Percentiles rank a stretch among this genome's conserved stretches.
Evolutionary conservation across 2,329 filamentous ascomycete species (phyloP).

Genomic region (Capronia americana): DNA sequence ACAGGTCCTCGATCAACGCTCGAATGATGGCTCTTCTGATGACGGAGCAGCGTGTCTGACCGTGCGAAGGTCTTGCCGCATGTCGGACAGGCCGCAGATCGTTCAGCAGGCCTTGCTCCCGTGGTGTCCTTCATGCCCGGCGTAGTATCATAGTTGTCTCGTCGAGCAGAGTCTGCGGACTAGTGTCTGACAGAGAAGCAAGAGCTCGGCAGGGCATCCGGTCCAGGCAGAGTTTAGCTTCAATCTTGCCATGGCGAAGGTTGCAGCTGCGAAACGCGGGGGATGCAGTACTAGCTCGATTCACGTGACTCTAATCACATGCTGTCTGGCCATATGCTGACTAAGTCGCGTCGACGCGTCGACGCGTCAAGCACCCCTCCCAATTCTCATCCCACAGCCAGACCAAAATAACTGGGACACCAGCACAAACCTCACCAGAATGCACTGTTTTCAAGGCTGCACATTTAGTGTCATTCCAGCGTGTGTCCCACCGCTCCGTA

Average conservation of each 20-base stretch:
- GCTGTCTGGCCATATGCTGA: too few relatives aligned
- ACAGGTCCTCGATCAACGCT: constrained; percentile 41
- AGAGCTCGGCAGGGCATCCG: constrained; percentile 9
- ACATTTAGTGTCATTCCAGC: too few relatives aligned
- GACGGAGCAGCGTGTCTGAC: constrained; percentile 50
- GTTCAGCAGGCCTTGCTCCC: constrained; percentile 20
- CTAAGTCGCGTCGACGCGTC: not conserved
- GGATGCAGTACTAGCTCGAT: not conserved
- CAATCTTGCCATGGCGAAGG: not conserved
- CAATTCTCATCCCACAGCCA: too few relatives aligned
- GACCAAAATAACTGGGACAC: too few relatives aligned
- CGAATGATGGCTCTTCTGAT: constrained; percentile 51
- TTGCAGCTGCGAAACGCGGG: not conserved
- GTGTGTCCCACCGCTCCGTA: constrained; percentile 50
- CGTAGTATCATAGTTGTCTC: not conserved
- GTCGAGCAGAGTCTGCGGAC: not conserved
- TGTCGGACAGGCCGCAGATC: constrained; percentile 29
- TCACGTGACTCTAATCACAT: not conserved
- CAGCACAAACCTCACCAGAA: too few relatives aligned
- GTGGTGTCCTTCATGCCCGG: constrained; percentile 22
- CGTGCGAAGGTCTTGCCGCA: constrained; percentile 36
- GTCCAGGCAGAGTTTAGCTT: not conserved
- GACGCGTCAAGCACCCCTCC: too few relatives aligned
- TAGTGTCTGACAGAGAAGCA: not conserved
- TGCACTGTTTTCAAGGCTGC: too few relatives aligned